These are phyloP conservation scores for Leptographium flavum DNA, from an alignment of 2,329 filamentous ascomycete genomes.

Conservation along the genomic window DNA sequence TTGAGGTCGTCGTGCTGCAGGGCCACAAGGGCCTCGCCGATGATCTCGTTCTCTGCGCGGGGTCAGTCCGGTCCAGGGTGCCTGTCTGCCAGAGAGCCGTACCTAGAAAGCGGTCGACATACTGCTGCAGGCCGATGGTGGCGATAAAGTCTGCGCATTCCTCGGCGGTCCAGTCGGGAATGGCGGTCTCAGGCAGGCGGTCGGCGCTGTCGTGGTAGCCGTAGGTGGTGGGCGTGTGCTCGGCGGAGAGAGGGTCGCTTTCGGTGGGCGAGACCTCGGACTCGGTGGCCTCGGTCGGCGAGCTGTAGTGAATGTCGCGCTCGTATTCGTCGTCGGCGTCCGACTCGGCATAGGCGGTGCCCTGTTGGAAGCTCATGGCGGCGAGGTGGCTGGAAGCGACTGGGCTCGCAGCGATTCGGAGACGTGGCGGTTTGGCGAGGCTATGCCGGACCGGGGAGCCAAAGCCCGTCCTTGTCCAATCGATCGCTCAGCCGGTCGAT, in stretches of 20 bases:
- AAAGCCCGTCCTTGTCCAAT: no score
- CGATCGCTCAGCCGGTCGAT: no score
- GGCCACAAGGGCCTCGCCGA: constrained; percentile 79
- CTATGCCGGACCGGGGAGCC: background rate
- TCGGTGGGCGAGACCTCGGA: constrained; percentile 58
- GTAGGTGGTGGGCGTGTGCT: constrained; percentile 71
- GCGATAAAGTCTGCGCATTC: constrained; percentile 84
- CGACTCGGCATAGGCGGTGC: constrained; percentile 62
- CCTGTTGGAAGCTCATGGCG: constrained; percentile 46
- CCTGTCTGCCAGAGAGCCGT: constrained; percentile 27
- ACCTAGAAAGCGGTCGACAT: constrained; percentile 75
- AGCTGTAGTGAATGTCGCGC: constrained; percentile 53
- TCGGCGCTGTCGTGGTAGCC: constrained; percentile 51
- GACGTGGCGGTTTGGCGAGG: background rate
- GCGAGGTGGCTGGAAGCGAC: background rate
- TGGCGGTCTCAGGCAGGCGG: constrained; percentile 57
- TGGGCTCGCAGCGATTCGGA: background rate
- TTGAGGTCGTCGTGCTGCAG: constrained; percentile 87
- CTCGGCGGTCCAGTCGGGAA: constrained; percentile 69
- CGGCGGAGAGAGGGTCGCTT: constrained; percentile 53
- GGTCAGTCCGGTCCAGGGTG: constrained; percentile 3
- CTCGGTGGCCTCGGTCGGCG: constrained; percentile 48
- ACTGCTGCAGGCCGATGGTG: constrained; percentile 66
- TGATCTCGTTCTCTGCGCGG: constrained; percentile 78
- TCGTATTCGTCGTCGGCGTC: constrained; percentile 78